Conservation (phyloP, 768 basidiomycete genomes). For the Sutorius australiensis region DNA sequence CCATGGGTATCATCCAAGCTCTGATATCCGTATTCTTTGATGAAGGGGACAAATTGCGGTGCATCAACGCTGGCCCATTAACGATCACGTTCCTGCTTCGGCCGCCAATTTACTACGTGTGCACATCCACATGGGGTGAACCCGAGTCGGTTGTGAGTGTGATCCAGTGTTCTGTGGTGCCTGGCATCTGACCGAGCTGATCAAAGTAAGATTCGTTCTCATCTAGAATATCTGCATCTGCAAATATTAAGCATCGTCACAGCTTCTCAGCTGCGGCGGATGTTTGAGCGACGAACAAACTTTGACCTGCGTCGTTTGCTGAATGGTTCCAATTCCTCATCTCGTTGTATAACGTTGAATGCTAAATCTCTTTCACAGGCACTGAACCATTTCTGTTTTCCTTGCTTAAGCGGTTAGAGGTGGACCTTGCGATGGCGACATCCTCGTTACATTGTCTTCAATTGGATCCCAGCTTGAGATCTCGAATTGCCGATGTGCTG, state of each 20-base stretch:
- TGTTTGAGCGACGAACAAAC: slow-evolving; percentile 87
- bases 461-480: slow-evolving; percentile 64
- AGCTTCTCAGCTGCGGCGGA: slow-evolving; percentile 72
- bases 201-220: slow-evolving; percentile 82
- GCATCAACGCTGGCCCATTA: slow-evolving; percentile 77
- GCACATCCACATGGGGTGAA: slow-evolving; percentile 89
- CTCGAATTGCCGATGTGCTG: slow-evolving; percentile 74
- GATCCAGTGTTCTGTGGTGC: not conserved
- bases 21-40: slow-evolving; percentile 94
- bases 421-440: slow-evolving; percentile 76
- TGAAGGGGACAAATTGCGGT: slow-evolving; percentile 81
- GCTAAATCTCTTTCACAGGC: slow-evolving; percentile 42
- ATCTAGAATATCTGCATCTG: slow-evolving; percentile 92
- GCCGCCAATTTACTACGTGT: slow-evolving; percentile 87
- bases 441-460: slow-evolving; percentile 80
- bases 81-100: slow-evolving; percentile 85
- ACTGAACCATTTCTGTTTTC: slow-evolving; percentile 79
- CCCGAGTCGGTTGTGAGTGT: slow-evolving; percentile 88
- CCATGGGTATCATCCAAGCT: slow-evolving; percentile 92
- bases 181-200: slow-evolving; percentile 31
- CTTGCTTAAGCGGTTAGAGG: slow-evolving; percentile 64
- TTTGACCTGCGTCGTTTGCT: slow-evolving; percentile 82
- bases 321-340: slow-evolving; percentile 43
- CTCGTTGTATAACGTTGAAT: not conserved
- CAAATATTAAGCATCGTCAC: slow-evolving; percentile 92